Percentiles rank a stretch among this genome's conserved stretches.
Conservation (phyloP, 2,329 filamentous ascomycete species). For the Nothophoma quercina region DNA sequence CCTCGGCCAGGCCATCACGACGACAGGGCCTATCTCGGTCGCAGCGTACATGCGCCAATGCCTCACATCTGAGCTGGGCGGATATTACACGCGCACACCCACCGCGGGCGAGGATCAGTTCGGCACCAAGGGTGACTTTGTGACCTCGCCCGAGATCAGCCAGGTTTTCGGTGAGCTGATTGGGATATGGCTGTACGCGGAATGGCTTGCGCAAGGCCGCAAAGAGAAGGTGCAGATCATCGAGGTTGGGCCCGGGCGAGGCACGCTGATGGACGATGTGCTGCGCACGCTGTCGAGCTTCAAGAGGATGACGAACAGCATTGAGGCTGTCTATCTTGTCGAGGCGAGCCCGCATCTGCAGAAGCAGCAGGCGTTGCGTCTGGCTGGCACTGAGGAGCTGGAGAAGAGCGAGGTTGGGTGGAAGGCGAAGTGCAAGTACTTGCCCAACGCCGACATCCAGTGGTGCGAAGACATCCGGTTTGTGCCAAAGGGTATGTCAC, state of each 20-base stretch:
- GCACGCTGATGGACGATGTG: slow-evolving; percentile 97
- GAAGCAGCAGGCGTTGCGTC: slow-evolving; percentile 77
- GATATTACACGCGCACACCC: slow-evolving; percentile 86
- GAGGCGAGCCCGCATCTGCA: slow-evolving; percentile 88
- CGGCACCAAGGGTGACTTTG: slow-evolving; percentile 91
- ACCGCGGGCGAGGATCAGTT: slow-evolving; percentile 81
- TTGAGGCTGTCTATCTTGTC: slow-evolving; percentile 91
- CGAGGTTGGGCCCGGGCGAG: slow-evolving; percentile 91
- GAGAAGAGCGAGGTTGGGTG: slow-evolving; percentile 76
- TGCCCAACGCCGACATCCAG: slow-evolving; percentile 71
- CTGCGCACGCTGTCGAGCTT: slow-evolving; percentile 89
- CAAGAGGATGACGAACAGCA: slow-evolving; percentile 74
- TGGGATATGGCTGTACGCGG: slow-evolving; percentile 92
- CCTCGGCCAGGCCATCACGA: slow-evolving; percentile 83
- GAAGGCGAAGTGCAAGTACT: slow-evolving; percentile 78
- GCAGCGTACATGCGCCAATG: slow-evolving; percentile 99
- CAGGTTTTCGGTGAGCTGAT: slow-evolving; percentile 96
- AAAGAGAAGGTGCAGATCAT: slow-evolving; percentile 82
- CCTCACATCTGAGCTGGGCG: slow-evolving; percentile 85
- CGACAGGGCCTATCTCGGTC: slow-evolving; percentile 88
- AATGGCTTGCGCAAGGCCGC: slow-evolving; percentile 92
- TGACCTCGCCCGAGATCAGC: slow-evolving; percentile 96
- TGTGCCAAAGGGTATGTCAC: slow-evolving; percentile 71
- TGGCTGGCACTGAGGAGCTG: slow-evolving; percentile 77
- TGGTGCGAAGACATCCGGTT: slow-evolving; percentile 91